These are phyloP conservation scores for Spizellomyces punctatus DNA, from an alignment of 192 early-diverging fungal genomes.

Conservation along the genomic window DNA sequence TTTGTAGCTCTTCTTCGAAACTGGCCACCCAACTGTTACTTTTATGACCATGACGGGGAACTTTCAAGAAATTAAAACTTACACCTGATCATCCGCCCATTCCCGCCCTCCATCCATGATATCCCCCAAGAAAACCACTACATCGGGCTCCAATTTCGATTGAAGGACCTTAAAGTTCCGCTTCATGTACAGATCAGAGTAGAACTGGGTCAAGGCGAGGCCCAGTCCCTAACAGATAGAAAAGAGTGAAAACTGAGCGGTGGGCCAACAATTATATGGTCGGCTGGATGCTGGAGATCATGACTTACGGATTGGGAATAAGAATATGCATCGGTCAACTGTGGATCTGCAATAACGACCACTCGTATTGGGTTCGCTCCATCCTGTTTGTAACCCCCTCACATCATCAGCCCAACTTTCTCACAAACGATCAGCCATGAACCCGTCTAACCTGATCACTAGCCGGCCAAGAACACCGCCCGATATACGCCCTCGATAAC, in stretches of 20 bases:
- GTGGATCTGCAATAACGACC: conserved; percentile 86
- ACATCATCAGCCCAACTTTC: not conserved
- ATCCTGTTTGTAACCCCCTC: conserved; percentile 3
- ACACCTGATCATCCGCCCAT: conserved; percentile 33
- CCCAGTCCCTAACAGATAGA: conserved; percentile 48
- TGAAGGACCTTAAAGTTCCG: conserved; percentile 73
- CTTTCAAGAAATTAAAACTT: not conserved
- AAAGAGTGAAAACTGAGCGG: not conserved
- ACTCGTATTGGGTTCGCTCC: conserved; percentile 34
- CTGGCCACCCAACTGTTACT: conserved; percentile 4
- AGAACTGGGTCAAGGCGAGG: conserved; percentile 69
- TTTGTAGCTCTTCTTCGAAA: conserved; percentile 57
- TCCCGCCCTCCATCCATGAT: conserved; percentile 68
- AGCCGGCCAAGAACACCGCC: not conserved
- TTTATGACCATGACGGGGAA: not conserved
- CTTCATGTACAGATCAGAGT: conserved; percentile 84
- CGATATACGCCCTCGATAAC: conserved; percentile 13
- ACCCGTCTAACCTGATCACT: not conserved
- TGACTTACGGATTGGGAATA: conserved; percentile 59
- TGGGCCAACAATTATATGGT: not conserved
- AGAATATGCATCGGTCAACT: conserved; percentile 88
- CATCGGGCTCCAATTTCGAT: conserved; percentile 57
- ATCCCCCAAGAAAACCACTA: conserved; percentile 81
- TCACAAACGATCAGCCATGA: not conserved
- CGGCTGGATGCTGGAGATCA: not conserved